phyloP scores from a whole-genome alignment of 345 rosid genomes.

The Mangifera indica region DNA sequence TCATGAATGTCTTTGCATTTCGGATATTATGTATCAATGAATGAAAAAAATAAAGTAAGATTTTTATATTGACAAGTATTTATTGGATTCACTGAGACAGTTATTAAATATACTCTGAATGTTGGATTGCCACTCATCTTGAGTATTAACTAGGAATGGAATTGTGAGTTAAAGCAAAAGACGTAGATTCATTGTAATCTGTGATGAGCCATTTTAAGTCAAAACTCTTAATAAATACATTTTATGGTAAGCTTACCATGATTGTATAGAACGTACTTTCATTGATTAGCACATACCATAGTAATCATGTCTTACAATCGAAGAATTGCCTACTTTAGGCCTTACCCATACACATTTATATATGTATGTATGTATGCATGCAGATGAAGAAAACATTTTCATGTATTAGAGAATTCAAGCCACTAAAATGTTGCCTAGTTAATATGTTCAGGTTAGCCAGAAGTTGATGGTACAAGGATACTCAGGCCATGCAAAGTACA shows the following conservation, averaged over 20 bases:
- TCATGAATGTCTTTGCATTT: neutral
- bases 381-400: neutral
- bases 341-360: neutral
- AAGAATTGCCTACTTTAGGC: neutral
- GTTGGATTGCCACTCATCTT: neutral
- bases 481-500: conserved; percentile 79
- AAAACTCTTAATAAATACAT: neutral
- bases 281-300: neutral
- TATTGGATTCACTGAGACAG: neutral
- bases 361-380: neutral
- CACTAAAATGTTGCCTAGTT: conserved; percentile 14
- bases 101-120: neutral
- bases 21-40: neutral
- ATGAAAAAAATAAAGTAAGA: neutral
- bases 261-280: neutral
- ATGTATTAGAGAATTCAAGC: neutral
- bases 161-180: neutral
- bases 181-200: neutral
- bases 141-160: neutral
- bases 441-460: conserved; percentile 73
- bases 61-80: neutral
- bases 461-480: conserved; percentile 99
- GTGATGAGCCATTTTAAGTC: neutral
- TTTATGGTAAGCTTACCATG: neutral
- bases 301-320: neutral